These are phyloP conservation scores for Talaromyces pinophilus DNA, from an alignment of 2,329 filamentous ascomycete genomes.

Conservation along the genomic window DNA sequence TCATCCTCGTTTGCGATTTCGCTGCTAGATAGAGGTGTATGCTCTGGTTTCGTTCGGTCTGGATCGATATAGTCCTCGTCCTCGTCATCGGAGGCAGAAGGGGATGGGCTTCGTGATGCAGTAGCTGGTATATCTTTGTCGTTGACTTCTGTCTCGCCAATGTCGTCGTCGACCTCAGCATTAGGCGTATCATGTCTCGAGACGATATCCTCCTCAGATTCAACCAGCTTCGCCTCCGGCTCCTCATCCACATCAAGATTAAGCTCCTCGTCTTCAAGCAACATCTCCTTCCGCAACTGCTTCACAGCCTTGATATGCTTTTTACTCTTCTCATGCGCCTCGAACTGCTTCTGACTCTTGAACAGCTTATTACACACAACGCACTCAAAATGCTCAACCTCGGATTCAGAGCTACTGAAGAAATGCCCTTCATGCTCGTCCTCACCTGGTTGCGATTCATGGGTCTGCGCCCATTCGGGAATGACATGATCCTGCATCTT, in stretches of 20 bases:
- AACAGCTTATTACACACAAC: slow-evolving; percentile 67
- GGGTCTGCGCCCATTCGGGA: slow-evolving; percentile 69
- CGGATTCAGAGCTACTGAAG: slow-evolving; percentile 48
- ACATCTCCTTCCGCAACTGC: slow-evolving; percentile 78
- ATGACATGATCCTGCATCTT: slow-evolving; percentile 65
- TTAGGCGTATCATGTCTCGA: neutral
- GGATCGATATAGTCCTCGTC: slow-evolving; percentile 26
- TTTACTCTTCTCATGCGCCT: slow-evolving; percentile 93
- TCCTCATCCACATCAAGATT: slow-evolving; percentile 18
- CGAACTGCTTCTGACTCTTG: slow-evolving; percentile 88
- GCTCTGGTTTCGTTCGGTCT: slow-evolving; percentile 39
- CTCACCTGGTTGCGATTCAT: slow-evolving; percentile 37
- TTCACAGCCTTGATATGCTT: slow-evolving; percentile 89
- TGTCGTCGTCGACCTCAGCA: too few species aligned
- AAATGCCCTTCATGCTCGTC: slow-evolving; percentile 49
- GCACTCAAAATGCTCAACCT: slow-evolving; percentile 62
- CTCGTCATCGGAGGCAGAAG: slow-evolving; percentile 11
- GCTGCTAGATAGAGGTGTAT: neutral
- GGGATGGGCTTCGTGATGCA: neutral
- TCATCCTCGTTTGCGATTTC: slow-evolving; percentile 25
- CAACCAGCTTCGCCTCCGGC: slow-evolving; percentile 20
- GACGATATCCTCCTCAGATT: neutral
- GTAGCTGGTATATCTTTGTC: neutral
- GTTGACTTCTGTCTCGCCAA: neutral
- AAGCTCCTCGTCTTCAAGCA: slow-evolving; percentile 67